Percentiles rank a stretch among this genome's conserved stretches.
phyloP scores from a whole-genome alignment of 1,284 basidiomycete species.

The Rhodotorula mucilaginosa region DNA sequence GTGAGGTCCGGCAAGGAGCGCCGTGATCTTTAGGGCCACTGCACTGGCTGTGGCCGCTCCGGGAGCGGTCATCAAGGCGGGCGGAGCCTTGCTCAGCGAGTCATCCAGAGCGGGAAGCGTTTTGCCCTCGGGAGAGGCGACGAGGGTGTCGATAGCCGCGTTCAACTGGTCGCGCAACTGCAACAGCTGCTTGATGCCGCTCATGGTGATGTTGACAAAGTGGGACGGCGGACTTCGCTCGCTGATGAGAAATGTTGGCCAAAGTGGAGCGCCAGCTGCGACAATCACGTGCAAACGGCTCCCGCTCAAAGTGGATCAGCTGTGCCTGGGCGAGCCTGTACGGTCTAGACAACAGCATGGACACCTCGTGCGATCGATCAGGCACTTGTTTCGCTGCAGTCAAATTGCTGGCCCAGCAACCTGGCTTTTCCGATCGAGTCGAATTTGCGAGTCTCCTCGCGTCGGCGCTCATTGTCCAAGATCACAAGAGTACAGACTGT shows the following conservation, averaged over 20 bases:
- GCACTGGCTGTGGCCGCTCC: neutral
- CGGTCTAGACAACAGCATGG: too few species aligned
- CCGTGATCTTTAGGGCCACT: neutral
- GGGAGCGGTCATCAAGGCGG: neutral
- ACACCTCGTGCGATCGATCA: too few species aligned
- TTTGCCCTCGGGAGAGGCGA: neutral
- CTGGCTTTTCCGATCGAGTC: too few species aligned
- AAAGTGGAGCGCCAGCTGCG: neutral
- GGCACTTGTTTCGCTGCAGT: too few species aligned
- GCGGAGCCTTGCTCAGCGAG: neutral
- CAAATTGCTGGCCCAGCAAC: too few species aligned
- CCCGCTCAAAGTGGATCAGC: too few species aligned
- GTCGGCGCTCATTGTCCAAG: too few species aligned
- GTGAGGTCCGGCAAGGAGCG: neutral
- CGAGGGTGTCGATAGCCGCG: neutral
- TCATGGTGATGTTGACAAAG: neutral
- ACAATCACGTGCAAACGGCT: too few species aligned
- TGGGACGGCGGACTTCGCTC: neutral
- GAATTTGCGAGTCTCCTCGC: too few species aligned
- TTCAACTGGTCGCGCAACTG: neutral
- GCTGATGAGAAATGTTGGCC: neutral
- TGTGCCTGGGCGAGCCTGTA: too few species aligned
- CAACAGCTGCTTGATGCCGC: neutral
- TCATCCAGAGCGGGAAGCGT: neutral
- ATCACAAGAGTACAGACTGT: too few species aligned